Evolutionary conservation across 345 rosid genomes (phyloP).

Genomic region (Euphorbia peplus): DNA sequence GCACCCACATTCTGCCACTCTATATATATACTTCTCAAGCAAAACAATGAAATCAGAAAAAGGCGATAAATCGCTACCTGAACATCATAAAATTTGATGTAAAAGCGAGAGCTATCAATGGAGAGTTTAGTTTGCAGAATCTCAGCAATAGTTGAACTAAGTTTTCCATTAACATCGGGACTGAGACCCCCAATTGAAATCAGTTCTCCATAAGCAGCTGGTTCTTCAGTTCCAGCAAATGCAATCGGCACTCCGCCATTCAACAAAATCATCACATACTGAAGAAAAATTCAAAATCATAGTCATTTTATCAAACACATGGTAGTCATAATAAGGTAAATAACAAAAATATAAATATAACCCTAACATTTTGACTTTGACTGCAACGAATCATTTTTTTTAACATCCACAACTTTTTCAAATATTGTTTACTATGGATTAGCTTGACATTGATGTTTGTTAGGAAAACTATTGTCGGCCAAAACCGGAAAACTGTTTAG

Average conservation of each 20-base stretch:
- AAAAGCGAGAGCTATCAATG: conserved; percentile 77
- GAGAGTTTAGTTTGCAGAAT: conserved; percentile 81
- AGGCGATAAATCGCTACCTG: conserved; percentile 35
- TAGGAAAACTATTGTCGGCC: too few species aligned
- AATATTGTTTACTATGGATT: too few species aligned
- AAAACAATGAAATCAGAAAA: background rate
- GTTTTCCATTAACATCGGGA: conserved; percentile 61
- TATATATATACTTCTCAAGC: background rate
- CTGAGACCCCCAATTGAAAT: conserved; percentile 84
- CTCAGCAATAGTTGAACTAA: conserved; percentile 76
- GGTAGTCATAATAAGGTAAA: background rate
- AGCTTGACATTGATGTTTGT: too few species aligned
- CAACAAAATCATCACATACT: conserved; percentile 89
- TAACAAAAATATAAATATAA: too few species aligned
- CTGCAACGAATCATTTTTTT: too few species aligned
- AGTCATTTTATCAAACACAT: conserved; percentile 41
- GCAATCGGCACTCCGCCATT: conserved; percentile 86
- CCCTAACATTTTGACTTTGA: too few species aligned
- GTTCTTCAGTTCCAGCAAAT: conserved; percentile 81
- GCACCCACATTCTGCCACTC: background rate
- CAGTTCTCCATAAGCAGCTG: conserved; percentile 88
- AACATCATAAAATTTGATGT: conserved; percentile 78
- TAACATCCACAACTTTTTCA: too few species aligned
- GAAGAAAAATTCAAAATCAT: conserved; percentile 16
- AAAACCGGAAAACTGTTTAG: too few species aligned